Conservation (phyloP, 208 protist species). For the Acanthamoeba healyi region DNA sequence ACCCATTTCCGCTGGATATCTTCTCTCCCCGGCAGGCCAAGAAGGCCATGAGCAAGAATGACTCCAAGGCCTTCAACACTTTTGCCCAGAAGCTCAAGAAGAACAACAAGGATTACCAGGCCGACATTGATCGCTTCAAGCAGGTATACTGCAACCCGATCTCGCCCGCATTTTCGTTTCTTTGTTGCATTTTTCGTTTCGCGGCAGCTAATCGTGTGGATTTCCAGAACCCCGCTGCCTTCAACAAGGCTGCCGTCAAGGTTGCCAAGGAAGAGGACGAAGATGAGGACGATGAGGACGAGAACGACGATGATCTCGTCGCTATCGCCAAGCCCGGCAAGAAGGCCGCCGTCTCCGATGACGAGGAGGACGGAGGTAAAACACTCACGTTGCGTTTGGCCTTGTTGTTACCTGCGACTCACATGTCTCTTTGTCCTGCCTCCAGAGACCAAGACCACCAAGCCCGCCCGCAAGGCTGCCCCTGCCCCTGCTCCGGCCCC, state of each 20-base stretch:
- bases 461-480: background rate
- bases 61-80: slow-evolving; percentile 48
- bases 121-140: slow-evolving; percentile 54
- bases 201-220: background rate
- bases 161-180: background rate
- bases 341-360: slow-evolving; percentile 6
- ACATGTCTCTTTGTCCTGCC: background rate
- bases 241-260: slow-evolving; percentile 57
- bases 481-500: background rate
- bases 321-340: background rate
- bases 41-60: slow-evolving; percentile 47
- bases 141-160: background rate
- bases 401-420: background rate
- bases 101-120: slow-evolving; percentile 62
- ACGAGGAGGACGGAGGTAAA: slow-evolving; percentile 2
- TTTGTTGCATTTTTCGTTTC: background rate
- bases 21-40: background rate
- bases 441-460: background rate
- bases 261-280: background rate
- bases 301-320: background rate
- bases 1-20: background rate
- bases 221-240: slow-evolving; percentile 9
- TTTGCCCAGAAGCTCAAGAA: slow-evolving; percentile 63
- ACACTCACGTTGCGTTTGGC: background rate
- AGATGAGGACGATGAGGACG: slow-evolving; percentile 41